Base-by-base conservation (phyloP, 2,329 filamentous ascomycete genomes). In the Xylariaceae sp. region DNA sequence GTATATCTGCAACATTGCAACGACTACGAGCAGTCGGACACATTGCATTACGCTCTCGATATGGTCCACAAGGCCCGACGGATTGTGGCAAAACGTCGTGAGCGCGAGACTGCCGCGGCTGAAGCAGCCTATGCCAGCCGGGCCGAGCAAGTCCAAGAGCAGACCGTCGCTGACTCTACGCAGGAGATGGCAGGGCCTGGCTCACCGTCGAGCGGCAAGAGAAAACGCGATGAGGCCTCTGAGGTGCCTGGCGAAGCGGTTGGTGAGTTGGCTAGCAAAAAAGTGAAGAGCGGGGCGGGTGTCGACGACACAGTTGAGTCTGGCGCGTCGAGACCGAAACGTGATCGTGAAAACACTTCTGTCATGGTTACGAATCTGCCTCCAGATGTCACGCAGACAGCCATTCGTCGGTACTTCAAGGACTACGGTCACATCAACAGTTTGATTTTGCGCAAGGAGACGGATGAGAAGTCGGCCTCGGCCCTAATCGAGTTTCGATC, bases 301-400 rank as follows among this genome's bases (percentile, higher is more conserved):
- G 64, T 63, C 37, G 64, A 61, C n/a, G 72, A 75, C 10, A 65
- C 70, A 13, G 10, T 7, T 23, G 64, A 69, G 34, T 66, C 72
- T 44, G 66, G 72, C 49, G 74, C 75, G 37, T 70, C 73, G 47
- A 78, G 61, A 72, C 76, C 80, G 35, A 93, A 90, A 73, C 87
- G 94, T 57, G 92, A 99, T 73, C 87, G 94, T 48, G 94, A 99
- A 71, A 89, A 97, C 73, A 88, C 91, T 0, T 92, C 90, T 0
- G 82, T 97, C 52, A 84, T 95, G 56, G 87, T 96, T 3, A 86
- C 83, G 54, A 89, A 92, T 66, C 75, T 99, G 23, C 92, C 94
- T 1, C 67, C 72, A 2, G 83, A 88, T 56, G 83, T 86, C 0
- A 86, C 86, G 0, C 85, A 90, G 68, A 87, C 84, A 10, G 88